Evolutionary conservation across 140 eudicot species (phyloP).

Genomic region (Erigeron philadelphicus): DNA sequence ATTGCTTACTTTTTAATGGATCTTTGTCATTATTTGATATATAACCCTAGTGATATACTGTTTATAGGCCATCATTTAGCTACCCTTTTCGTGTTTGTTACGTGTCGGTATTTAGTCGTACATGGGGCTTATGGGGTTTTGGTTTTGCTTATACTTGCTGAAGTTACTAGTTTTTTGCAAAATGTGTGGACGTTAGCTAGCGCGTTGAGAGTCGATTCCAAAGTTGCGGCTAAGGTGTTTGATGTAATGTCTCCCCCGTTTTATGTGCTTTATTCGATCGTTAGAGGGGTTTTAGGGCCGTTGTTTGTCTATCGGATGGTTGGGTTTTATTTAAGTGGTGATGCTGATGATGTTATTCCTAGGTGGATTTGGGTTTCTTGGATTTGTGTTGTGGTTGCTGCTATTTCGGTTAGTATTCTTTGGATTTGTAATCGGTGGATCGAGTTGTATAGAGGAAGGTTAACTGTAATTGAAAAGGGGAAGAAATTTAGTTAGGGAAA

Average conservation of each 20-base stretch:
- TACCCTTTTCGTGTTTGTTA: constrained; percentile 59
- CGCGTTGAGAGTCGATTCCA: constrained; percentile 31
- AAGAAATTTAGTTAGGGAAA: constrained; percentile 29
- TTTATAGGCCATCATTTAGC: constrained; percentile 89
- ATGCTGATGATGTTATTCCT: constrained; percentile 49
- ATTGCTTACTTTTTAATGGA: constrained; percentile 71
- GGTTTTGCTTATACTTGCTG: constrained; percentile 59
- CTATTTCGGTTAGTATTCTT: constrained; percentile 62
- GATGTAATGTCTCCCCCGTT: constrained; percentile 68
- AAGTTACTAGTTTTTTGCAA: constrained; percentile 72
- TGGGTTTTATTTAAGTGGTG: constrained; percentile 53
- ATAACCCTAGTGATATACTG: constrained; percentile 70
- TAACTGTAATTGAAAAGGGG: constrained; percentile 26
- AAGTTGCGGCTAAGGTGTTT: constrained; percentile 50
- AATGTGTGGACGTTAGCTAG: constrained; percentile 65
- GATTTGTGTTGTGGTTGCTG: constrained; percentile 46
- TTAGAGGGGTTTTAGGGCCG: constrained; percentile 78
- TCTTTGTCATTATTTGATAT: constrained; percentile 57
- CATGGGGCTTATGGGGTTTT: constrained; percentile 66
- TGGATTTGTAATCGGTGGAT: constrained; percentile 70
- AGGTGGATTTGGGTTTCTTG: constrained; percentile 80
- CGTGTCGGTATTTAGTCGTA: constrained; percentile 51
- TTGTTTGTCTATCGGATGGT: constrained; percentile 58
- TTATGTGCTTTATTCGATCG: constrained; percentile 64
- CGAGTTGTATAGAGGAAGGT: constrained; percentile 49